Evolutionary conservation across 805 yeast species (phyloP).

Genomic region (Candida boidinii): DNA sequence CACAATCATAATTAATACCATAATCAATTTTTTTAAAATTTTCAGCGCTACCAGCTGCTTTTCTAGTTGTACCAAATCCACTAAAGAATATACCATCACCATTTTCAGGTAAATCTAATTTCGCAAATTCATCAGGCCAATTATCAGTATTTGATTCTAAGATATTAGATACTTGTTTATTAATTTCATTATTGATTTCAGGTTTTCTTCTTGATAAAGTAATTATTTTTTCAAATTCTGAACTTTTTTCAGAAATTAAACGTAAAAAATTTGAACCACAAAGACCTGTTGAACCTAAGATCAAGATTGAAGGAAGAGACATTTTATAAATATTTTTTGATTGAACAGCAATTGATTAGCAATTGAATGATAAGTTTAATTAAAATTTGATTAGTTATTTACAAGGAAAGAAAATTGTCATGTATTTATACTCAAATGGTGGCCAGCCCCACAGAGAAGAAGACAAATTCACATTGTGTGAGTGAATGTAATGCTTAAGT

Average conservation of each 20-base stretch:
- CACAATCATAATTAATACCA: constrained; percentile 60
- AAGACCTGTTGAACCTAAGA: constrained; percentile 74
- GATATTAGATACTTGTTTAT: constrained; percentile 27
- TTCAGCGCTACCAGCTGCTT: constrained; percentile 63
- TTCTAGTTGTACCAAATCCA: constrained; percentile 70
- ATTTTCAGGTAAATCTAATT: constrained; percentile 22
- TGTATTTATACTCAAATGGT: too few species aligned
- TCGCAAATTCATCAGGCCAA: constrained; percentile 39
- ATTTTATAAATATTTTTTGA: too few species aligned
- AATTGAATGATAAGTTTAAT: too few species aligned
- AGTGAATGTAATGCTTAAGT: too few species aligned
- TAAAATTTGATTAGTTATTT: too few species aligned
- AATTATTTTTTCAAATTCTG: constrained; percentile 29
- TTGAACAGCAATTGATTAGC: too few species aligned
- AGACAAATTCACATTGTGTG: too few species aligned
- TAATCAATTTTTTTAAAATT: constrained; percentile 66
- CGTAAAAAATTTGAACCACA: constrained; percentile 56
- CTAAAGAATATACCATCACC: constrained; percentile 50
- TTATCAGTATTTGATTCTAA: constrained; percentile 36
- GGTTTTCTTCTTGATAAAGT: constrained; percentile 47
- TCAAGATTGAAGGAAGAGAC: constrained; percentile 14
- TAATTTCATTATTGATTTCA: constrained; percentile 7
- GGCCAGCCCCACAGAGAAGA: too few species aligned
- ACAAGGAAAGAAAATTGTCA: too few species aligned
- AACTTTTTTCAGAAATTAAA: constrained; percentile 26